Base-by-base conservation (phyloP, 2,329 filamentous ascomycete genomes). In the Fusarium luffae region DNA sequence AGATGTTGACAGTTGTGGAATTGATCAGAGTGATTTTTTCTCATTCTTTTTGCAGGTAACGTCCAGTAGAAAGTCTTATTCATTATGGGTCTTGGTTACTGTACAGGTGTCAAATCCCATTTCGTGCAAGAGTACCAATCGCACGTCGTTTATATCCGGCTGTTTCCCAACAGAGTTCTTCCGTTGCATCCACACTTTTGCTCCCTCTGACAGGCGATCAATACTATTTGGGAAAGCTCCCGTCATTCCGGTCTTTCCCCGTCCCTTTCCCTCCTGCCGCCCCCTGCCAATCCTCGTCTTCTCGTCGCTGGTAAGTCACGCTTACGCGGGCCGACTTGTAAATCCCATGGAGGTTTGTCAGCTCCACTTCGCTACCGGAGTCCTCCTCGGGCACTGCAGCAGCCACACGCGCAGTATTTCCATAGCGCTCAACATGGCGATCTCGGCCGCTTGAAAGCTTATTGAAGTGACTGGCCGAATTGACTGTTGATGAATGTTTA, bases 241-340 rank as follows among this genome's bases (percentile, higher is more conserved):
- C 5, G 37, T 52, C 4, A 10, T 28, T 42, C 23, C 34, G 32
- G 16, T 23, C 19, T 13, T 43, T 6, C 6, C 50, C 32, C n/a
- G 34, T 10, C 54, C 44, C 43, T 9, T 27, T 19, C 25, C 13
- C 16, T 19, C 16, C 37, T 14, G 10, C 18, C 1, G 25, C 11
- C 7, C 58, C 68, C 19, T 54, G 28, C 61, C 55, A 63, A 12
- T 42, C 30, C 25, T 34, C 27, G 18, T 69, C 58, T 5, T 63
- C 50, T 3, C 70, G 58, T 34, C 34, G 44, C 30, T 71, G 16
- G 37, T 70, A 73, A 21, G 70, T 73, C 30, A 73, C 65, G 23
- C 65, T 69, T 44, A 73, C 49, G 19, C 70, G 70, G 43, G 69
- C 68, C 56, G 70, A 69, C 27, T 73, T 73, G 68, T 73, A 71